These are phyloP conservation scores for Brassica rapa DNA, from an alignment of 345 rosid genomes.

Conservation along the genomic window DNA sequence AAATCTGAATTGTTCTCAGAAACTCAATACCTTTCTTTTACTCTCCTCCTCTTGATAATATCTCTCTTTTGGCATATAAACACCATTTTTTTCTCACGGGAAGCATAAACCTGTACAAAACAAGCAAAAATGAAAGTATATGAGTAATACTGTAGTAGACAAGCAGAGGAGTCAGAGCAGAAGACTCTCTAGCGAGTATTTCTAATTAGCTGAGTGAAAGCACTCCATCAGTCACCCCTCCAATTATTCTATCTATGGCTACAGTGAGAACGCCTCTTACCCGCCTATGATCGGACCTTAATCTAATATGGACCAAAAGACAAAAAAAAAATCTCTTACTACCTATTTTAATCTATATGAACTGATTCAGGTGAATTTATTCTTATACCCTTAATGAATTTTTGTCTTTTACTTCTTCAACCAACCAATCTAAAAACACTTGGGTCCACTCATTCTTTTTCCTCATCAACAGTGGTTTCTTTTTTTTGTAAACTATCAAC, in stretches of 20 bases:
- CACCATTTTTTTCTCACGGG: constrained; percentile 90
- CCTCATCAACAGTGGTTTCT: too few relatives aligned
- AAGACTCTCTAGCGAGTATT: constrained; percentile 5
- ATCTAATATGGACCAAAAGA: too few relatives aligned
- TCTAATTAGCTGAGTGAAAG: neutral
- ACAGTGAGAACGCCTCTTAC: constrained; percentile 45
- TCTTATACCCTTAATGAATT: too few relatives aligned
- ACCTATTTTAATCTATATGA: constrained; percentile 44
- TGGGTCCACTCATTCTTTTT: too few relatives aligned
- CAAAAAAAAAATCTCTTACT: too few relatives aligned
- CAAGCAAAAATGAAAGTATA: constrained; percentile 3
- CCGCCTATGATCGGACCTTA: constrained; percentile 84
- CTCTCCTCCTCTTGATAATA: constrained; percentile 87
- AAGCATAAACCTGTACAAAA: constrained; percentile 86
- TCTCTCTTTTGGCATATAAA: constrained; percentile 91
- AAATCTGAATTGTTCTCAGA: neutral
- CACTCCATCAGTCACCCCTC: neutral
- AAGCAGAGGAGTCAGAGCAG: neutral
- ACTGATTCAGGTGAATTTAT: too few relatives aligned
- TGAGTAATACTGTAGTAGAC: neutral
- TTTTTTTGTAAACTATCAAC: too few relatives aligned
- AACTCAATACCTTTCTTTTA: constrained; percentile 74
- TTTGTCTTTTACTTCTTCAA: too few relatives aligned
- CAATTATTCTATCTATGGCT: neutral
- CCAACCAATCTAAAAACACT: too few relatives aligned